Conservation (phyloP, 2,329 filamentous ascomycete genomes). For the Sclerotinia minor region DNA sequence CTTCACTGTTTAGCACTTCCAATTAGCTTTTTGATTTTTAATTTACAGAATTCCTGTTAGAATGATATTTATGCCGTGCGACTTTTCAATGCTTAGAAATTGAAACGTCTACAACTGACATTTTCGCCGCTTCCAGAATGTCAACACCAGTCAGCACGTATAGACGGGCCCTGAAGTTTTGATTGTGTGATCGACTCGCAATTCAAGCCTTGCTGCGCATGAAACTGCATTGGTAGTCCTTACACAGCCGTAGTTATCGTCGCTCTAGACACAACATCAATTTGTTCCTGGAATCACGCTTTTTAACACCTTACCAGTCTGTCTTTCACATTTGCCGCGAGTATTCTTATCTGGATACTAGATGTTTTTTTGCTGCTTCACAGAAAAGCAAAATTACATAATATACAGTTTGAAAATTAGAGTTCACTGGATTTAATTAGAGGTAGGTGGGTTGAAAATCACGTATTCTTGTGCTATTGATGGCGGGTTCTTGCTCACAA, state of each 20-base stretch:
- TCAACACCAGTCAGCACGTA: neutral
- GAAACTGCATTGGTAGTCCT: neutral
- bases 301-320: too few species aligned
- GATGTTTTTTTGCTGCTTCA: neutral
- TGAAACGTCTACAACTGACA: neutral
- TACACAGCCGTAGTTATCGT: too few species aligned
- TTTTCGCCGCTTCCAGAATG: too few species aligned
- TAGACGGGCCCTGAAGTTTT: neutral
- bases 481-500: neutral
- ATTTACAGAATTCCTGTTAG: too few species aligned
- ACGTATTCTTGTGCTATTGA: neutral
- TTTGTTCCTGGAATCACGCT: neutral
- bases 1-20: neutral
- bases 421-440: neutral
- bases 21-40: too few species aligned
- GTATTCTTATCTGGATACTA: too few species aligned
- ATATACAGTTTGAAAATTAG: neutral
- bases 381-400: fast-evolving
- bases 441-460: neutral
- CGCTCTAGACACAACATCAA: neutral
- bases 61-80: neutral
- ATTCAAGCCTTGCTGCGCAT: slow-evolving; percentile 4
- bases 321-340: too few species aligned
- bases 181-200: too few species aligned
- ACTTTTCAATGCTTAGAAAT: too few species aligned